Evolutionary conservation across 768 basidiomycete species (phyloP), one percentile per base, ranked within the genome.

Genomic region (Lentinula lateritia): DNA sequence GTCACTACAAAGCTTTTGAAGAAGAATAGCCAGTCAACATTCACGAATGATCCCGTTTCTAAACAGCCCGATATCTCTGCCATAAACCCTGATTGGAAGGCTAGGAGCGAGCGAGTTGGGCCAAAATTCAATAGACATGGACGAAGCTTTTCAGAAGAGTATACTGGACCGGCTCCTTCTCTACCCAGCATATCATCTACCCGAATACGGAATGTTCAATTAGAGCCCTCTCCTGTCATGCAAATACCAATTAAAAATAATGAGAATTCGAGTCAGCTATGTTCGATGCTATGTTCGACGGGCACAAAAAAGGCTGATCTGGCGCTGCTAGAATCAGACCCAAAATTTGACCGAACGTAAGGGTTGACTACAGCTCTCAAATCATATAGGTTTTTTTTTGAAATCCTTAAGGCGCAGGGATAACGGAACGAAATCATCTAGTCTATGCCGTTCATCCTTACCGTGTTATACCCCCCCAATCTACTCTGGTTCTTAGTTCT

Each of bases 141-240:
- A 28, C 36, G 60, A 28, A 53, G 50, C 18, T 42, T 52, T 42
- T 46, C 50, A 3, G 60, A 61, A 43, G 60, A 53, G 36, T 41
- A 53, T 15, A 42, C 16, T 10, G 53, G 32, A 16, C 39, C 42
- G 4, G 28, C 28, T 39, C 34, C 12, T 9, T 18, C 41, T 32
- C 0, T 32, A 4, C 15, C 43, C 20, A 23, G 8, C 45, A 50
- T 54, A 7, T 5, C 43, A 57, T 34, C 58, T 13, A 20, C 35
- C 6, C 35, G 34, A n/a, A 57, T 81, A 39, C 76, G 81, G 41
- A 85, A 82, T 10, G 72, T 75, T 16, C 83, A 85, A 65, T 62
- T 82, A 67, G 82, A 84, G 68, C 83, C 83, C 12, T 83, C 82
- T 0, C 80, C 82, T 20, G 72, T 62, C 12, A 85, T 85, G 83